Evolutionary conservation across 108 stramenopile genomes (phyloP).

Genomic region (Hondaea fermentalgiana): DNA sequence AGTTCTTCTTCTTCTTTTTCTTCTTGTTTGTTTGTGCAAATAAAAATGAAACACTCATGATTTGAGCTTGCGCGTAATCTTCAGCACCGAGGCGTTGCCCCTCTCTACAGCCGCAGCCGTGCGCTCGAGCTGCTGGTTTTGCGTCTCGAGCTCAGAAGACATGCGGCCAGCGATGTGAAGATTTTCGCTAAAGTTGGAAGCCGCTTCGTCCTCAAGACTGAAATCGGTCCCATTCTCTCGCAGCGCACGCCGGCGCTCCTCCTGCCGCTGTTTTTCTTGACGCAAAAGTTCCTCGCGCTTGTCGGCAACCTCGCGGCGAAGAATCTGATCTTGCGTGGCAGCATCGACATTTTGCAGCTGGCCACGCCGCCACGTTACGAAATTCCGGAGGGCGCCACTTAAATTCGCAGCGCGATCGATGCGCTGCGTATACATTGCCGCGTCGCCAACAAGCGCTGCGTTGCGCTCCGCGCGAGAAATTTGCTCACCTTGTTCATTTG

Average conservation of each 20-base stretch:
- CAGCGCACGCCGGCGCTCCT: not conserved
- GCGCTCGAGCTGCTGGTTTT: not conserved
- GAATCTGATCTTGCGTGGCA: not conserved
- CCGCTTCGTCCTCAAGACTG: not conserved
- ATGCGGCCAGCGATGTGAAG: not conserved
- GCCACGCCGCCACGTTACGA: not conserved
- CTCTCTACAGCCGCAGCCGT: not conserved
- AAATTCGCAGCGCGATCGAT: not conserved
- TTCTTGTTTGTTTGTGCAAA: too few species aligned
- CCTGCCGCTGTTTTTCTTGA: not conserved
- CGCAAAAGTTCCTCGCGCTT: not conserved
- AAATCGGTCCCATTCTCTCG: not conserved
- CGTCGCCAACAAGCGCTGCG: not conserved
- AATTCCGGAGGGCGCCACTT: not conserved
- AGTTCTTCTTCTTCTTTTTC: too few species aligned
- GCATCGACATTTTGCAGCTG: not conserved
- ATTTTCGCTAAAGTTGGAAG: not conserved
- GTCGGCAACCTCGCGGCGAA: not conserved
- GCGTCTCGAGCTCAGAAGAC: not conserved
- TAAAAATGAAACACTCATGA: not conserved
- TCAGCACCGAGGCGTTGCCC: not conserved
- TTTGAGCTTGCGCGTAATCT: not conserved
- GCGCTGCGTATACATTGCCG: not conserved
- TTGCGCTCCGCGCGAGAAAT: not conserved
- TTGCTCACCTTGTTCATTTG: not conserved